Conservation (phyloP, 352 stramenopile species). For the Pythium folliculosum region DNA sequence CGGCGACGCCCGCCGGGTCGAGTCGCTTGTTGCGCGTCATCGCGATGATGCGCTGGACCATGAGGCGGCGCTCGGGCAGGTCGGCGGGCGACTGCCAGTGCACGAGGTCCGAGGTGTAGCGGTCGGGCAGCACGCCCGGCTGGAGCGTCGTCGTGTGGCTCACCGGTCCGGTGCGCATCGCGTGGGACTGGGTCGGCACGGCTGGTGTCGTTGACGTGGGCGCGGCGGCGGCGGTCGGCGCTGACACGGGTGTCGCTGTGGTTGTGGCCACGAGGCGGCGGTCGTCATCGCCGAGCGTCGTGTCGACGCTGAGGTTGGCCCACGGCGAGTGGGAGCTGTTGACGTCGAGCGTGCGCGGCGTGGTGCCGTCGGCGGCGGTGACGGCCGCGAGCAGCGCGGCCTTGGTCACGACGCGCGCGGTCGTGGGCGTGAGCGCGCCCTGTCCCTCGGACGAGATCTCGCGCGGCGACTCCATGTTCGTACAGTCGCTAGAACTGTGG, state of each 20-base stretch:
- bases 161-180: slow-evolving; percentile 57
- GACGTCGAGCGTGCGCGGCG: slow-evolving; percentile 54
- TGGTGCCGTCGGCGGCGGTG: slow-evolving; percentile 40
- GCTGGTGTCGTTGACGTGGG: slow-evolving; percentile 1
- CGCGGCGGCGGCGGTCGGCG: not conserved
- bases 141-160: slow-evolving; percentile 42
- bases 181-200: slow-evolving; percentile 27
- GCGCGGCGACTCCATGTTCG: slow-evolving; percentile 40
- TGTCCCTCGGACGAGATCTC: slow-evolving; percentile 76
- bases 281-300: slow-evolving; percentile 29
- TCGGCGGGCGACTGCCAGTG: slow-evolving; percentile 86
- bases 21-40: slow-evolving; percentile 78
- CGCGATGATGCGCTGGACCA: slow-evolving; percentile 88
- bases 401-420: slow-evolving; percentile 57
- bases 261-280: slow-evolving; percentile 15
- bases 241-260: not conserved
- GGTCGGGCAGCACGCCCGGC: slow-evolving; percentile 64
- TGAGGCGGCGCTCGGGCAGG: slow-evolving; percentile 73
- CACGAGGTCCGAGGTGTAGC: slow-evolving; percentile 74
- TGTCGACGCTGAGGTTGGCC: slow-evolving; percentile 79
- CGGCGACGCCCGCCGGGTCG: slow-evolving; percentile 20
- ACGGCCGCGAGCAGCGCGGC: slow-evolving; percentile 34
- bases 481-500: not conserved
- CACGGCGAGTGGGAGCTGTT: slow-evolving; percentile 52
- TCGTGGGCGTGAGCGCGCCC: slow-evolving; percentile 65